A percentile compares a stretch with the other conserved stretches of the same genome.
Conservation (phyloP, 1,284 basidiomycete genomes). For the Hemileia vastatrix region DNA sequence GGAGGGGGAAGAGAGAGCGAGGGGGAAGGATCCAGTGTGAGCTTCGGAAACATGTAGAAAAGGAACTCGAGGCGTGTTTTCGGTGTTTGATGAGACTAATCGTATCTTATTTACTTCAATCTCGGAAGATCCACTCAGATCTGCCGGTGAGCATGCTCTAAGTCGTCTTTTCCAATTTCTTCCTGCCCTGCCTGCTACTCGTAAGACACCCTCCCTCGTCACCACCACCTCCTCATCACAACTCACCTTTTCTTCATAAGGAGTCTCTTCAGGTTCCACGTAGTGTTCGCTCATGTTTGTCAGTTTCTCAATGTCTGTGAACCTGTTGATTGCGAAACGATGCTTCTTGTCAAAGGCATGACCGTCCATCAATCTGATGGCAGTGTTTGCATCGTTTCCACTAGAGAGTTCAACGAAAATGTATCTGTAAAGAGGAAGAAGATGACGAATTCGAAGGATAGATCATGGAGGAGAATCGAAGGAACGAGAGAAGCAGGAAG, state of each 20-base stretch:
- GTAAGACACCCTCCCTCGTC: too few relatives aligned
- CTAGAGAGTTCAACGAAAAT: slow-evolving; percentile 39
- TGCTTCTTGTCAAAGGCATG: slow-evolving; percentile 44
- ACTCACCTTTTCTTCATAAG: slow-evolving; percentile 29
- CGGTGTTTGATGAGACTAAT: too few relatives aligned
- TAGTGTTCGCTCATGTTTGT: slow-evolving; percentile 38
- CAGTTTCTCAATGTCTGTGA: slow-evolving; percentile 42
- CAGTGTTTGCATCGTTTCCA: slow-evolving; percentile 37
- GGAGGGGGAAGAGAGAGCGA: too few relatives aligned
- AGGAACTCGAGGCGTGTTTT: too few relatives aligned
- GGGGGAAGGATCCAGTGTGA: too few relatives aligned
- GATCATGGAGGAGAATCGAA: not conserved
- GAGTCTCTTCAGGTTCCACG: slow-evolving; percentile 38
- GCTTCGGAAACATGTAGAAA: too few relatives aligned
- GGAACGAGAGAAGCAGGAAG: not conserved
- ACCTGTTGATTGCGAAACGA: slow-evolving; percentile 41
- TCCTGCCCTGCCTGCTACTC: not conserved
- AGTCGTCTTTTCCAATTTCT: not conserved
- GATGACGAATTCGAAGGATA: too few relatives aligned
- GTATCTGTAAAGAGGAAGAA: slow-evolving; percentile 25
- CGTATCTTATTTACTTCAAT: too few relatives aligned
- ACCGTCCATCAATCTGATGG: slow-evolving; percentile 42
- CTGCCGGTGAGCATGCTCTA: not conserved
- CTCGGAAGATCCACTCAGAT: too few relatives aligned
- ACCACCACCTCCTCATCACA: not conserved